Evolutionary conservation across 805 yeast genomes (phyloP), one percentile per base, ranked within the genome.

Genomic region (Myxozyma sirexii): DNA sequence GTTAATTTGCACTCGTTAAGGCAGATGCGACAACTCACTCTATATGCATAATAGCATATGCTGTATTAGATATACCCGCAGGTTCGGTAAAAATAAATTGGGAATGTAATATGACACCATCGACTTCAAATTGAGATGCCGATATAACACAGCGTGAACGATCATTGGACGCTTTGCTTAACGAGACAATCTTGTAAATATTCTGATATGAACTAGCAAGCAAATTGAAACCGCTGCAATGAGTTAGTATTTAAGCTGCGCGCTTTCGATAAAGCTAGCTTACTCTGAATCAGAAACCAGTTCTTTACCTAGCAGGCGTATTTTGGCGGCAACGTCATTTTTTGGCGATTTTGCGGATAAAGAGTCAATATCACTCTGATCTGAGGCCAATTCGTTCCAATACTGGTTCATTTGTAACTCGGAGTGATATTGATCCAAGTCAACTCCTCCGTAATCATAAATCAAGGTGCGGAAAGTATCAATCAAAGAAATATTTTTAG

Each of bases 31-130:
- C 12, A 8, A 31, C 48, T 17, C 42, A 50, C 54, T 50, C 56
- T 6, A 52, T 23, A 52, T 29, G 43, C n/a, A 33, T 12, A 2
- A 54, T 54, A 13, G 57, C 57, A 45, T 39, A 38, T 26, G 29
- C 10, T 17, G 57, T 31, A 31, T 42, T 24, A 19, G 29, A 17
- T 19, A 19, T 13, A 10, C 35, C 27, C 1, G 46, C 53, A 7
- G 44, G 29, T 10, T 15, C 8, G 4, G 24, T 23, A 8, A 46
- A 33, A 23, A 62, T 33, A 33, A 59, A 62, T 23, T 47, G 29
- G 12, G 64, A 41, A 37, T 58, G 59, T 23, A 62, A 42, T 12
- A 62, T 55, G 44, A 62, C 57, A 1, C 65, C 65, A 21, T 51
- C 55, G 33, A 62, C 65, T 5, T 38, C 43, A 17, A 62, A 24